Conservation (phyloP, 2,329 filamentous ascomycete species). For the Cytospora chrysosperma region DNA sequence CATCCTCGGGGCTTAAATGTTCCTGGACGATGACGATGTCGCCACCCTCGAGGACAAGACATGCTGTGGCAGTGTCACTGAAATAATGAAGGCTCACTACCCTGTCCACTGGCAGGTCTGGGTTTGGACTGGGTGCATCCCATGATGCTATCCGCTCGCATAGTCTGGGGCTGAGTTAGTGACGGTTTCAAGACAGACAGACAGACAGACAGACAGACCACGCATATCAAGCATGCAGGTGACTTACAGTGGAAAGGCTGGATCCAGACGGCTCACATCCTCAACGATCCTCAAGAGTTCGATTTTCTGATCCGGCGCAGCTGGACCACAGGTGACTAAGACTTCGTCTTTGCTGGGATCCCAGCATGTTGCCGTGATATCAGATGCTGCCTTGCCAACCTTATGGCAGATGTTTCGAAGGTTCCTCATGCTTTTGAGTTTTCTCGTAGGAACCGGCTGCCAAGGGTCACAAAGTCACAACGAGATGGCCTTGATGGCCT, state of each 20-base stretch:
- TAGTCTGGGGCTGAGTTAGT: slow-evolving; percentile 29
- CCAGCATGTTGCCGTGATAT: slow-evolving; percentile 80
- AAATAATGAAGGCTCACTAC: slow-evolving; percentile 83
- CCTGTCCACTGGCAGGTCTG: slow-evolving; percentile 71
- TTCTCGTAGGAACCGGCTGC: not conserved
- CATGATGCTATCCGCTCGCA: slow-evolving; percentile 68
- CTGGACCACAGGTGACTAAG: slow-evolving; percentile 83
- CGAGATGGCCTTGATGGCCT: slow-evolving; percentile 11
- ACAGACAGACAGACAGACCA: not conserved
- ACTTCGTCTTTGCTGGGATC: slow-evolving; percentile 75
- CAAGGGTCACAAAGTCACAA: not conserved
- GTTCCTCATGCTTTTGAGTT: slow-evolving; percentile 73
- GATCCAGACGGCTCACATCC: slow-evolving; percentile 32
- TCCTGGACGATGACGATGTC: slow-evolving; percentile 87
- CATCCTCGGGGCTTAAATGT: slow-evolving; percentile 53
- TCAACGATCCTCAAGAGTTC: slow-evolving; percentile 62
- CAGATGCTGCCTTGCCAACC: slow-evolving; percentile 58
- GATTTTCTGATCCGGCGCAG: slow-evolving; percentile 65
- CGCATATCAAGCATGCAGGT: not conserved
- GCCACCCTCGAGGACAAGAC: slow-evolving; percentile 82
- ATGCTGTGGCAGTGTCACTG: slow-evolving; percentile 72
- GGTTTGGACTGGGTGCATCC: slow-evolving; percentile 80
- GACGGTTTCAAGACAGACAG: not conserved
- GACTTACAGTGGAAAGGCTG: slow-evolving; percentile 38
- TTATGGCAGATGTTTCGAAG: slow-evolving; percentile 74